A percentile compares a stretch with the other conserved stretches of the same genome.
phyloP scores from a whole-genome alignment of 768 basidiomycete species.

The Trametes villosa region DNA sequence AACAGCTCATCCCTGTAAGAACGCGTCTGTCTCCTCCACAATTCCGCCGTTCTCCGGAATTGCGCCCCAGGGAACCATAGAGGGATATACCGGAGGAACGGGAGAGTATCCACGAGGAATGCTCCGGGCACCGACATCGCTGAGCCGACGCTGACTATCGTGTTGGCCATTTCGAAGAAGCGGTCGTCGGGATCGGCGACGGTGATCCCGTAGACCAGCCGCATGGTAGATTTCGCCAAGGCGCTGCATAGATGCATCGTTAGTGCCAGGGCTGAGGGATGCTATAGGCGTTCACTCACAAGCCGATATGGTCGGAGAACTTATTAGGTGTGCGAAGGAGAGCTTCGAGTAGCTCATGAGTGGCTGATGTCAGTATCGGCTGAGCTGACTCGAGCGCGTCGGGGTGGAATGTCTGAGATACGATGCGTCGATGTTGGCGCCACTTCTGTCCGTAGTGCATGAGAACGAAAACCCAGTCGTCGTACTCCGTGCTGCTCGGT shows the following conservation, averaged over 20 bases:
- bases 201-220: conserved; percentile 46
- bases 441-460: conserved; percentile 11
- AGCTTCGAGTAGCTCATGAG: neutral
- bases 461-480: conserved; percentile 15
- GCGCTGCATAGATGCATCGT: conserved; percentile 55
- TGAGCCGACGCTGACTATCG: conserved; percentile 8
- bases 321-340: neutral
- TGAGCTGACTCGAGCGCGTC: conserved; percentile 17
- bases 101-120: conserved; percentile 30
- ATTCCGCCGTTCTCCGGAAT: conserved; percentile 53
- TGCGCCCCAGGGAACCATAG: conserved; percentile 68
- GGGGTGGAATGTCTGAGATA: conserved; percentile 16
- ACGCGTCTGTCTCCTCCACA: conserved; percentile 67
- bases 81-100: conserved; percentile 56
- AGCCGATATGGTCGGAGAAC: conserved; percentile 13
- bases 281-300: conserved; percentile 1
- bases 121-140: conserved; percentile 13
- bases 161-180: conserved; percentile 6
- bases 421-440: conserved; percentile 13
- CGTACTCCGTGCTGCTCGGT: neutral
- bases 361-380: neutral
- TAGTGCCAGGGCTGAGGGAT: too few species aligned
- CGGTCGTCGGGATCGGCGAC: conserved; percentile 46
- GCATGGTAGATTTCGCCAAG: conserved; percentile 47
- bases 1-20: conserved; percentile 69